Conservation (phyloP, 345 rosid species). For the Schrenkiella parvula region DNA sequence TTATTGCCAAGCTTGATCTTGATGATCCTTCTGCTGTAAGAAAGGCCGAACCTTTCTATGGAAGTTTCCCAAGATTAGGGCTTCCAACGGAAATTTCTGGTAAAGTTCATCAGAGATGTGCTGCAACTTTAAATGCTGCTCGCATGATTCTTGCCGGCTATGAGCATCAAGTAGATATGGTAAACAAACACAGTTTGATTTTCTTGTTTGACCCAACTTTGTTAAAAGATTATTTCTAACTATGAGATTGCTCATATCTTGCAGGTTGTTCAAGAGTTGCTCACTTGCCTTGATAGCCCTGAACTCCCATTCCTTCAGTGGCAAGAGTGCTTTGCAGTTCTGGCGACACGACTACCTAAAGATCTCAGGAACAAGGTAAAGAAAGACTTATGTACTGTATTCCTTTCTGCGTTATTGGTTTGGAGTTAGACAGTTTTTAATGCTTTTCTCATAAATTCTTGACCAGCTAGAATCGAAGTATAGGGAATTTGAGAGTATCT, state of each 20-base stretch:
- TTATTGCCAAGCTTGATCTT: constrained; percentile 84
- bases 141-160: constrained; percentile 97
- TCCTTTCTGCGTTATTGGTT: neutral
- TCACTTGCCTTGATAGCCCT: constrained; percentile 84
- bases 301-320: constrained; percentile 97
- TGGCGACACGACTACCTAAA: constrained; percentile 86
- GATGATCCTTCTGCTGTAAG: constrained; percentile 98
- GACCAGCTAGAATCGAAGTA: constrained; percentile 80
- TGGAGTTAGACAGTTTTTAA: neutral
- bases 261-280: constrained; percentile 88
- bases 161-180: constrained; percentile 85
- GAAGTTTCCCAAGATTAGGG: constrained; percentile 77
- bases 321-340: constrained; percentile 93
- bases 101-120: constrained; percentile 96
- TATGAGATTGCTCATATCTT: constrained; percentile 18
- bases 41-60: constrained; percentile 92
- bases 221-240: neutral
- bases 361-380: constrained; percentile 75
- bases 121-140: constrained; percentile 83
- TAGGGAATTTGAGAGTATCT: constrained; percentile 55
- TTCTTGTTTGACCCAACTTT: neutral
- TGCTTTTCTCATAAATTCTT: neutral
- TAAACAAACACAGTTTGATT: constrained; percentile 39
- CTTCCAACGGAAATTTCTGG: constrained; percentile 91
- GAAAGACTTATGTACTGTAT: constrained; percentile 2